Conservation (phyloP, 1,139 yeast genomes). For the Geotrichum aggregatum region DNA sequence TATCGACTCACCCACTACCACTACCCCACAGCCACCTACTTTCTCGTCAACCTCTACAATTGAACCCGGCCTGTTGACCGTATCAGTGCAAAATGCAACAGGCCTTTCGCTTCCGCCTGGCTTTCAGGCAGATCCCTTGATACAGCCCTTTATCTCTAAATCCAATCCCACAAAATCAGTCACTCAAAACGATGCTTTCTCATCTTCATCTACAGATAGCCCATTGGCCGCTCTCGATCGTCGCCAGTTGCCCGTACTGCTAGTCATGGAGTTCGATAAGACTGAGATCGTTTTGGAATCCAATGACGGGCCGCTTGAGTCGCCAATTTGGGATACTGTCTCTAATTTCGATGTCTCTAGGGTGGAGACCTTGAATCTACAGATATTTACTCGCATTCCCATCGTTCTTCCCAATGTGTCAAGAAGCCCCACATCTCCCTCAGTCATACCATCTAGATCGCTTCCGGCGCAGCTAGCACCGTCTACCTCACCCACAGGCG, state of each 20-base stretch:
- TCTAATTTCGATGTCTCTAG: conserved; percentile 89
- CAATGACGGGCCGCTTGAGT: conserved; percentile 59
- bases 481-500: background rate
- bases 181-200: conserved; percentile 13
- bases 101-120: conserved; percentile 61
- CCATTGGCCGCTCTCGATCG: conserved; percentile 6
- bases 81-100: conserved; percentile 61
- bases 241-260: conserved; percentile 37
- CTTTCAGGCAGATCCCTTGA: conserved; percentile 22
- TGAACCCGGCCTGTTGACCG: conserved; percentile 66
- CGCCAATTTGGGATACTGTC: conserved; percentile 77
- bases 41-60: conserved; percentile 34
- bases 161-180: conserved; percentile 14
- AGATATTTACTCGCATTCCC: conserved; percentile 72
- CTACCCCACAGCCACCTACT: background rate
- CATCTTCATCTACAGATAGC: conserved; percentile 8
- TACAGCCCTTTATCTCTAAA: conserved; percentile 23
- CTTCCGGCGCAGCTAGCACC: background rate
- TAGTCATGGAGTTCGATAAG: conserved; percentile 46
- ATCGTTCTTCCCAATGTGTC: conserved; percentile 25
- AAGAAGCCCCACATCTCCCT: conserved; percentile 2
- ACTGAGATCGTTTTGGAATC: conserved; percentile 83
- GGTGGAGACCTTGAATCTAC: conserved; percentile 54
- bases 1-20: background rate
- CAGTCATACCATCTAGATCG: conserved; percentile 5